These are phyloP conservation scores for Scheffersomyces stambukii DNA, from an alignment of 1,139 yeast species.

Conservation along the genomic window DNA sequence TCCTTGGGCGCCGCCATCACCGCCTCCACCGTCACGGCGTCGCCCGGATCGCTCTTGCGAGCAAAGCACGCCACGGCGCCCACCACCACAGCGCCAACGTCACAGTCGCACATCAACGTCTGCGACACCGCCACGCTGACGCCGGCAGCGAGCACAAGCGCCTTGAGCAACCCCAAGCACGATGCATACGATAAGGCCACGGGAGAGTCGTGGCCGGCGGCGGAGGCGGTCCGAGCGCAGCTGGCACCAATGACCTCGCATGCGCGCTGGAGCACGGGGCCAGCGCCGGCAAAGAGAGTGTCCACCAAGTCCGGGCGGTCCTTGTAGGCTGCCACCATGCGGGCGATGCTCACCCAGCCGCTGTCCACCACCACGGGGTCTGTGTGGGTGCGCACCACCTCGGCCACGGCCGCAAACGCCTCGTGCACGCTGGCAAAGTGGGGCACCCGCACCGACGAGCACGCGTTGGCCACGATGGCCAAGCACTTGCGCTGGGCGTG, in stretches of 20 bases:
- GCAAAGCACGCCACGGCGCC: conserved; percentile 41
- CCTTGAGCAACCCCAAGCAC: conserved; percentile 38
- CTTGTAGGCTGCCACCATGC: conserved; percentile 54
- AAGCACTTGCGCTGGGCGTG: conserved; percentile 88
- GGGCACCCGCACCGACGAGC: conserved; percentile 43
- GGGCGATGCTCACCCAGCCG: conserved; percentile 64
- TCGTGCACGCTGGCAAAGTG: conserved; percentile 49
- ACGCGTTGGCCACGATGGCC: conserved; percentile 72
- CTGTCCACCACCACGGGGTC: conserved; percentile 67
- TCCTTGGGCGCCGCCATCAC: conserved; percentile 75
- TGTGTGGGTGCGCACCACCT: conserved; percentile 53
- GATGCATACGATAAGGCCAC: conserved; percentile 25
- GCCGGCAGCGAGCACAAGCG: conserved; percentile 35
- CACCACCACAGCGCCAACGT: conserved; percentile 39
- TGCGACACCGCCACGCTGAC: conserved; percentile 39
- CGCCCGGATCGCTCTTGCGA: conserved; percentile 12
- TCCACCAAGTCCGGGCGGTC: conserved; percentile 42
- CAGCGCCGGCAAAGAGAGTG: conserved; percentile 34
- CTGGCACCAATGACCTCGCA: conserved; percentile 25
- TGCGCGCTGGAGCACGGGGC: conserved; percentile 22
- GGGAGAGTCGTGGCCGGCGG: conserved; percentile 13
- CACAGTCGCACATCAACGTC: conserved; percentile 33
- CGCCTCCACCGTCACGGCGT: conserved; percentile 46
- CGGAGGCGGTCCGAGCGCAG: conserved; percentile 23
- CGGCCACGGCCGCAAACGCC: conserved; percentile 59